These are phyloP conservation scores for Hypsizygus marmoreus DNA, from an alignment of 768 basidiomycete genomes.

Conservation along the genomic window DNA sequence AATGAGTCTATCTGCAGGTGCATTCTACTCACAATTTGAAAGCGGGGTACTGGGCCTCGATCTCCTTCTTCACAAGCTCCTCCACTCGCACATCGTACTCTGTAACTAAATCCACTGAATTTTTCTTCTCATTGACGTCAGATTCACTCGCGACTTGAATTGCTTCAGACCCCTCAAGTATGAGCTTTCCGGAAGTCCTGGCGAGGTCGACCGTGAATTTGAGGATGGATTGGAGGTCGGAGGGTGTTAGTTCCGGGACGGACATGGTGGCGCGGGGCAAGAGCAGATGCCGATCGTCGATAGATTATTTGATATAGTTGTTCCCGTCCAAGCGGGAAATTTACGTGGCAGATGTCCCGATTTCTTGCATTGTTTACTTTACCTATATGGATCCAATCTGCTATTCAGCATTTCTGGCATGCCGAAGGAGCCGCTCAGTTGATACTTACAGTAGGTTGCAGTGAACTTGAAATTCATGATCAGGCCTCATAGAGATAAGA, in stretches of 20 bases:
- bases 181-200: constrained; percentile 71
- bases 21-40: constrained; percentile 75
- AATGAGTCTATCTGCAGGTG: not conserved
- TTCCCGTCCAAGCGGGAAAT: too few relatives aligned
- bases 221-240: constrained; percentile 62
- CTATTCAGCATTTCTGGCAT: too few relatives aligned
- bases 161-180: constrained; percentile 74
- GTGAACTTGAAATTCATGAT: not conserved
- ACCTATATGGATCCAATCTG: too few relatives aligned
- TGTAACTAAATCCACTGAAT: constrained; percentile 92
- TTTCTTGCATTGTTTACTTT: too few relatives aligned
- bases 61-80: constrained; percentile 73
- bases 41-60: constrained; percentile 64
- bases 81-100: constrained; percentile 94
- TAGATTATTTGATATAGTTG: constrained; percentile 3
- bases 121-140: constrained; percentile 83
- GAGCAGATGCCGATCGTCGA: not conserved
- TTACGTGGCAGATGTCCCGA: too few relatives aligned
- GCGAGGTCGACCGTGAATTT: constrained; percentile 73
- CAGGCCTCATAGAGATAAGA: constrained; percentile 34
- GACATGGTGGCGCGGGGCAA: constrained; percentile 31
- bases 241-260: constrained; percentile 38
- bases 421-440: too few relatives aligned
- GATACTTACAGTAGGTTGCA: too few relatives aligned
- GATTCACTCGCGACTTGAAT: constrained; percentile 58